These are phyloP conservation scores for Phytophthora sansomeana DNA, from an alignment of 352 stramenopile genomes.

Conservation along the genomic window DNA sequence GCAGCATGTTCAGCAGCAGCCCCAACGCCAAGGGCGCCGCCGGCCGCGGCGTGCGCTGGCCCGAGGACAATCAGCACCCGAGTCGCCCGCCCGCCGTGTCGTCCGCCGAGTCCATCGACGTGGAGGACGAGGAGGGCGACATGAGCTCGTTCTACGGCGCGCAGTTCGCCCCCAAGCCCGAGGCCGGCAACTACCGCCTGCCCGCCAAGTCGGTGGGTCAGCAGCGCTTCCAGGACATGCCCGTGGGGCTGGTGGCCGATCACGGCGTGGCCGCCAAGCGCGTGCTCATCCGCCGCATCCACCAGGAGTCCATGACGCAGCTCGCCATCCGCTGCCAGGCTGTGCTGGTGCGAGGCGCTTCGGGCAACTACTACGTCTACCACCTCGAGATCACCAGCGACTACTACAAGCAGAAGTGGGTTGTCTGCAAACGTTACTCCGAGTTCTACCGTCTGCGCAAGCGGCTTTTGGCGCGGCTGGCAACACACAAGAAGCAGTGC, in stretches of 20 bases:
- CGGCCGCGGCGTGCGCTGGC: conserved; percentile 19
- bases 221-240: conserved; percentile 63
- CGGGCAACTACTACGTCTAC: conserved; percentile 86
- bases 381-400: conserved; percentile 89
- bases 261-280: conserved; percentile 68
- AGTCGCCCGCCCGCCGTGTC: conserved; percentile 50
- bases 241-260: conserved; percentile 62
- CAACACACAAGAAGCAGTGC: conserved; percentile 63
- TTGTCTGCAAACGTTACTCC: conserved; percentile 90
- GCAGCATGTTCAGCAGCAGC: conserved; percentile 79
- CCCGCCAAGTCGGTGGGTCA: conserved; percentile 30
- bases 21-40: conserved; percentile 53
- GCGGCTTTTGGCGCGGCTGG: conserved; percentile 63
- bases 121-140: conserved; percentile 45
- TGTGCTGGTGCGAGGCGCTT: conserved; percentile 78
- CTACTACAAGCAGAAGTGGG: conserved; percentile 91
- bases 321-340: conserved; percentile 73
- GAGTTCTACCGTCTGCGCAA: conserved; percentile 89
- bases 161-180: conserved; percentile 32
- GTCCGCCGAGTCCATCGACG: conserved; percentile 48
- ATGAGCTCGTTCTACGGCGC: conserved; percentile 53
- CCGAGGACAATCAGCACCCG: conserved; percentile 19
- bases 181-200: conserved; percentile 31
- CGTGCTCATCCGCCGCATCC: conserved; percentile 72
- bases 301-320: conserved; percentile 84